Base-by-base conservation (phyloP, 2,329 filamentous ascomycete species). In the Celoporthe dispersa region DNA sequence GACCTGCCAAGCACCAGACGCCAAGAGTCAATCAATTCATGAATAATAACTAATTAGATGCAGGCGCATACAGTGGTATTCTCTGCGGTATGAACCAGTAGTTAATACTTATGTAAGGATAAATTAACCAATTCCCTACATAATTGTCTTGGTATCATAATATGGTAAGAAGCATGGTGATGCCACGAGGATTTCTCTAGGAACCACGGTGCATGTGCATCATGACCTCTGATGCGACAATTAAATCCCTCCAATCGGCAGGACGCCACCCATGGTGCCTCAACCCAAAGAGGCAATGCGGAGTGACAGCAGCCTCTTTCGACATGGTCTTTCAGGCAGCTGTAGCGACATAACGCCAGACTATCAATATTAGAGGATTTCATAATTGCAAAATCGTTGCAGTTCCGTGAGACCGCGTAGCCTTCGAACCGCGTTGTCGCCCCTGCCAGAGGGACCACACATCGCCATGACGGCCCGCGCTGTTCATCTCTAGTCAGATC, bases 231-330 rank as follows among this genome's bases (percentile, higher is more conserved):
- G 12, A 31, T 33, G 33, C 22, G 25, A 33, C 33, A n/a, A 7
- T 33, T 41, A 57, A 37, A 66, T 66, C n/a, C 64, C 64, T 48
- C 64, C 64, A 66, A 66, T 66, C 64, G 64, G 64, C 12, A 37
- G 19, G 14, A 41, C 64, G 51, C 35, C 51, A 31, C 16, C 64
- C 48, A n/a, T 48, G 2, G 12, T 31, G 12, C 1, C 64, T 28
- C n/a, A 9, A 14, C 53, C 53, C 9, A 48, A 66, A 48, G 16
- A 12, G 64, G 53, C 11, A 66, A 48, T 41, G 48, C 53, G 51
- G 53, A 66, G 28, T 31, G 51, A 41, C 33, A 19, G 48, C 48
- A 28, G 28, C 9, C 33, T 1, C 16, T 22, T n/a, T 31, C 28
- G 28, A 53, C 41, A 12, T 25, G 19, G 62, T 64, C 11, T 14